Base-by-base conservation (phyloP, 345 rosid genomes). In the Carallia pectinifolia region DNA sequence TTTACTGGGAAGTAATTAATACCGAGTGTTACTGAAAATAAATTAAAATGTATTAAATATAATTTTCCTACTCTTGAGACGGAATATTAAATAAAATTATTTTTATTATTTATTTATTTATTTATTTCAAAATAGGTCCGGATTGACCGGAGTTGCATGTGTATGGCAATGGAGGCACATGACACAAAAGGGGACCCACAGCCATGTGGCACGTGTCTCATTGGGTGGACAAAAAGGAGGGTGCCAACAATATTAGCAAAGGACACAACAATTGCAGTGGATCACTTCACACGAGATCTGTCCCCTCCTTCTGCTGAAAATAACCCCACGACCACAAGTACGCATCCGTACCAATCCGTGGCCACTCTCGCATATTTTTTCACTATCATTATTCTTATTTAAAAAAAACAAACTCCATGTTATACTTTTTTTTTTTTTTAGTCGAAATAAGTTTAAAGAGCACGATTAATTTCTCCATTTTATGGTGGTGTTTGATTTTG, bases 321-420 rank as follows among this genome's bases (percentile, higher is more conserved):
- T 44, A 16, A 15, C 13, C 17, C 50, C 50, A 2, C 5, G 12
- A 6, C 9, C 6, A n/a, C n/a, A 47, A 29, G 84, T 77, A 77
- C 81, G 60, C 50, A 15, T 71, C 76, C 84, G 84, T 81, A 81
- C 84, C 17, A 2, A 39, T 1, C 79, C 81, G 77, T 77, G 71
- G 71, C 74, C 76, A 23, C 23, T 23, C 37, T 66, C 72, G 30
- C 53, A 62, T 7, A 3, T 12, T 3, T 4, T 52, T 47, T 18
- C 62, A 33, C 23, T 23, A 23, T 23, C 23, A 23, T 23, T 23
- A 23, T 23, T 23, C 23, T 23, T 23, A 23, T 23, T 23, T 23
- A 23, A 23, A 23, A 23, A 23, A 23, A 23, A 23, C 23, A 23
- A 23, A 23, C 23, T 23, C 23, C 23, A 23, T 23, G 23, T 23